A percentile compares a stretch with the other conserved stretches of the same genome.
These are phyloP conservation scores for Irpex rosettiformis DNA, from an alignment of 1,284 basidiomycete genomes.

Conservation along the genomic window DNA sequence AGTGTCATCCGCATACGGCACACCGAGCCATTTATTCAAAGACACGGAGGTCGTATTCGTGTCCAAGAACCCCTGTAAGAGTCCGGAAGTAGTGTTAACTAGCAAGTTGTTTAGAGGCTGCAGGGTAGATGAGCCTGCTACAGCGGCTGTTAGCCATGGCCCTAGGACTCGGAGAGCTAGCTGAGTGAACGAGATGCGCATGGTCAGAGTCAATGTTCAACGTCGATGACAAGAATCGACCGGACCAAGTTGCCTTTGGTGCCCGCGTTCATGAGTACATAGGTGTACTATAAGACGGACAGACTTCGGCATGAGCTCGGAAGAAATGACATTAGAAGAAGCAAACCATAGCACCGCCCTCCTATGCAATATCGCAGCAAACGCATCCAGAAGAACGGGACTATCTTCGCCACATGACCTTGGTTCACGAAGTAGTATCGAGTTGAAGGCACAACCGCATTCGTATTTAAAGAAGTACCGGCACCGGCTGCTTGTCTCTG, in stretches of 20 bases:
- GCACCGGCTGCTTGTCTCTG: too few species aligned
- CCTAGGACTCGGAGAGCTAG: neutral
- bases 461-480: too few species aligned
- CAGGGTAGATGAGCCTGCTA: neutral
- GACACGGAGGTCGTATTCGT: constrained; percentile 27
- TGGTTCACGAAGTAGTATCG: too few species aligned
- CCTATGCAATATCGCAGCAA: too few species aligned
- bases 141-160: neutral
- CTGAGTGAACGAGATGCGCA: neutral
- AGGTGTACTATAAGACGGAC: constrained; percentile 5
- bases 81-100: constrained; percentile 29
- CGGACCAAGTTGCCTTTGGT: too few species aligned
- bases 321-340: neutral
- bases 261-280: too few species aligned
- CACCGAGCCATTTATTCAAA: constrained; percentile 39
- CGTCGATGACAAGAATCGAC: too few species aligned
- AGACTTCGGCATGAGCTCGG: constrained; percentile 12
- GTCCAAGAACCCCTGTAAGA: constrained; percentile 35
- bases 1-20: constrained; percentile 37
- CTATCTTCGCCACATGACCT: too few species aligned
- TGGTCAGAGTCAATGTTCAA: neutral
- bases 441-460: too few species aligned
- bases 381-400: too few species aligned
- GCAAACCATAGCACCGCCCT: too few species aligned
- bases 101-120: constrained; percentile 2